A percentile compares a stretch with the other conserved stretches of the same genome.
Conservation (phyloP, 208 protist genomes). For the Phytomonas sp. region DNA sequence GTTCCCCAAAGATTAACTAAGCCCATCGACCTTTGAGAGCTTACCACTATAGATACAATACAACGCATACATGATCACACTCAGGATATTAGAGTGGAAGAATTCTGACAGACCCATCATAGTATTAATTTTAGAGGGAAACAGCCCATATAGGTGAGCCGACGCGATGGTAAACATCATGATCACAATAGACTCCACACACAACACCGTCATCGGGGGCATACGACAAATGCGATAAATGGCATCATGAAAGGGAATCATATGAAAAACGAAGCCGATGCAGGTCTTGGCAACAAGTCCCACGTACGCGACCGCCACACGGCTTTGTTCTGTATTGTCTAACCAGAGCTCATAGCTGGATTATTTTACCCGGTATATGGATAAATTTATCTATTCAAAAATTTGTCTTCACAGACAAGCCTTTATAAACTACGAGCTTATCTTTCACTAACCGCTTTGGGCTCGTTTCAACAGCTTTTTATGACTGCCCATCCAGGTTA, state of each 20-base stretch:
- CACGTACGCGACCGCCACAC: conserved; percentile 50
- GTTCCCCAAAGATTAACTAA: conserved; percentile 35
- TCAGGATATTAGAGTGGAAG: conserved; percentile 47
- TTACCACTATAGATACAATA: conserved; percentile 57
- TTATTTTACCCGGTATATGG: not conserved
- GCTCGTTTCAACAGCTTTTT: not conserved
- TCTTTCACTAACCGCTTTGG: not conserved
- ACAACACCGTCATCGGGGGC: conserved; percentile 18
- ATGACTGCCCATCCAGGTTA: not conserved
- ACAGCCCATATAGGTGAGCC: conserved; percentile 23
- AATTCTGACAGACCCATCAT: conserved; percentile 39
- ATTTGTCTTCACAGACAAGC: not conserved
- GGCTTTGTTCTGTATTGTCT: not conserved
- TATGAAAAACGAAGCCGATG: conserved; percentile 40
- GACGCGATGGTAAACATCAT: conserved; percentile 16
- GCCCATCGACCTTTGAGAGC: conserved; percentile 26
- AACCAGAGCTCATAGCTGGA: not conserved
- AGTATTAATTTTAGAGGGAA: conserved; percentile 31
- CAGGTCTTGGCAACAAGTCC: conserved; percentile 59
- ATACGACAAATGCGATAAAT: conserved; percentile 35
- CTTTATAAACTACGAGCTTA: not conserved
- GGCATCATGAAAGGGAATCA: conserved; percentile 43
- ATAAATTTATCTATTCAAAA: not conserved
- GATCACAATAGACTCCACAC: conserved; percentile 23
- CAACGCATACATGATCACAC: conserved; percentile 47